Evolutionary conservation across 2,329 filamentous ascomycete genomes (phyloP), one percentile per base, ranked within the genome.

Genomic region (Periconia sp.): DNA sequence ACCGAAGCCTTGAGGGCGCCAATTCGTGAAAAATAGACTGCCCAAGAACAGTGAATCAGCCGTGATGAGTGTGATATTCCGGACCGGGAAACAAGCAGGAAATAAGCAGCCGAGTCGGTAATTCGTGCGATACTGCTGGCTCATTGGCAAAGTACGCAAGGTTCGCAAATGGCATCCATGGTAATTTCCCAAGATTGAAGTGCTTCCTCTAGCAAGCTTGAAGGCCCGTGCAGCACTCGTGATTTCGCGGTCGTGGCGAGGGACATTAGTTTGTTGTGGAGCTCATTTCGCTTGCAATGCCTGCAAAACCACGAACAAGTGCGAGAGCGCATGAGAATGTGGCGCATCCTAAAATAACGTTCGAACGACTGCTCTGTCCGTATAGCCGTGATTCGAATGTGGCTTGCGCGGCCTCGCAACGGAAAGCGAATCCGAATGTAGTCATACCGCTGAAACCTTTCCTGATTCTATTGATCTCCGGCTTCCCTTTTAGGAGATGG

Each of bases 281-380:
- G 53, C 62, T 68, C 64, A 69, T 69, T 57, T 69, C 66, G 66
- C 63, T 68, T 67, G 53, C 36, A 41, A 57, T 55, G 56, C 54
- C 53, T 56, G 57, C 54, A 53, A 43, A 43, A 52, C 45, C 51
- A 44, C 49, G 33, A 48, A 40, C 40, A 46, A 36, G 43, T 49
- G 35, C 30, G 42, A 46, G 26, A 40, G 54, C 62, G 61, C 15
- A 32, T 32, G 22, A 12, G 4, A 18, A 18, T 17, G 18, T 35
- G 17, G 32, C 16, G 19, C 42, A 40, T 31, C 35, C 28, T 23
- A 28, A 44, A 39, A 48, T 50, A 52, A 44, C 43, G 46, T 44
- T 36, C 37, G 24, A 21, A 30, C 36, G 10, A 19, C 16, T 37
- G 5, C 24, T 29, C 24, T 5, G 17, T 32, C 18, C 36, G 25